Base-by-base conservation (phyloP, 2,329 filamentous ascomycete genomes). In the Diaporthe longicolla region DNA sequence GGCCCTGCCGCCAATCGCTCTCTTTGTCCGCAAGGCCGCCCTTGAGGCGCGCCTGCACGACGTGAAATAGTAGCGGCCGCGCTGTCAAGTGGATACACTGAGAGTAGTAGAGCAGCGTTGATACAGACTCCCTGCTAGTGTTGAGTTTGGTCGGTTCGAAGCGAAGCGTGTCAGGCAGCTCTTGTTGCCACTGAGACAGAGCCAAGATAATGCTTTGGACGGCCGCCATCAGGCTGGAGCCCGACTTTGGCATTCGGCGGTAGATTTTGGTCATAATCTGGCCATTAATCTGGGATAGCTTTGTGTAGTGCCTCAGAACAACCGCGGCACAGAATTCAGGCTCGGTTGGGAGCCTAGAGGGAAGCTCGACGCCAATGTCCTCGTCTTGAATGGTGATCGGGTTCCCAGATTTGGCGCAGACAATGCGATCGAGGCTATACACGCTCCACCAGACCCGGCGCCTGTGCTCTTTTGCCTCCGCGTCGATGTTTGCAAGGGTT, bases 61-160 rank as follows among this genome's bases (percentile, higher is more conserved):
- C 84, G 75, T 89, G 85, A 74, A 89, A 89, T 0, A 90, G 82
- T 32, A 90, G 79, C 0, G 88, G 88, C 6, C 88, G 82, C 0
- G 85, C 86, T 0, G 88, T 88, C 87, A 90, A 89, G 76, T 89
- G 89, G 77, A 90, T 85, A 77, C 88, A 90, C 57, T 89, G 88
- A 74, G 89, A 89, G 76, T 89, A 89, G 76, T 90, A 88, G 29
- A 89, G 79, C 70, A 88, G 85, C 4, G 86, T 87, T 1, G 87
- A 88, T 6, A 89, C 85, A 13, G 83, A 85, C 78, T 89, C 87
- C 17, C 87, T 85, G 54, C 84, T 85, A 58, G 86, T 83, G 71
- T 84, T 83, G 9, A 87, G 82, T 4, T 81, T 82, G 1, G 81
- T 82, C 21, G 87, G 87, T 76, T 89, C 85, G 59, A 89, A 85